Evolutionary conservation across 129 eudicot species (phyloP).

Genomic region (Ambrosia trifida): DNA sequence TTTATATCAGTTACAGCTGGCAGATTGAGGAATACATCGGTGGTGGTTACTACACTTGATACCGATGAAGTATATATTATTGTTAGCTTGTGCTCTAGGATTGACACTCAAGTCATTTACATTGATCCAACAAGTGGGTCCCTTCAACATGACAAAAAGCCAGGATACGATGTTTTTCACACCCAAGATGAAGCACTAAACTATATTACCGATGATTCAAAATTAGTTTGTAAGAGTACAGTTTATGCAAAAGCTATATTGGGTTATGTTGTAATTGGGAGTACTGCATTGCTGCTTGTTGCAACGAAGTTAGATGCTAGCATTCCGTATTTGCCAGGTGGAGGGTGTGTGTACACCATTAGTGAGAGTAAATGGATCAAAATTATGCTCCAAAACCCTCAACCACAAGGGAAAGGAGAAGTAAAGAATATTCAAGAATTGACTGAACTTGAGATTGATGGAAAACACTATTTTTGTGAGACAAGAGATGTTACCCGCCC

Average conservation of each 20-base stretch:
- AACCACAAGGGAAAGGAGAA: slow-evolving; percentile 89
- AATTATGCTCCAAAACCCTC: slow-evolving; percentile 66
- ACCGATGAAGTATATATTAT: slow-evolving; percentile 71
- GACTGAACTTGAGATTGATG: slow-evolving; percentile 87
- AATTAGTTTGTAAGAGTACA: slow-evolving; percentile 52
- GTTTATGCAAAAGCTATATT: slow-evolving; percentile 77
- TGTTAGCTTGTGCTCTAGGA: slow-evolving; percentile 60
- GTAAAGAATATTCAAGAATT: slow-evolving; percentile 76
- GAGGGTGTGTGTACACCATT: slow-evolving; percentile 78
- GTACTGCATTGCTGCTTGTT: slow-evolving; percentile 61
- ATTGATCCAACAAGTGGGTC: slow-evolving; percentile 89
- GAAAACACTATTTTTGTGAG: slow-evolving; percentile 89
- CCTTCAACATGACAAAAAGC: slow-evolving; percentile 56
- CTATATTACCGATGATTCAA: slow-evolving; percentile 69
- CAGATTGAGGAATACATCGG: slow-evolving; percentile 63
- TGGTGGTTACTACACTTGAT: slow-evolving; percentile 65
- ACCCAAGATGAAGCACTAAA: slow-evolving; percentile 85
- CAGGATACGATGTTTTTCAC: slow-evolving; percentile 63
- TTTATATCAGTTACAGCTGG: slow-evolving; percentile 36
- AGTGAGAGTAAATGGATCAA: slow-evolving; percentile 87
- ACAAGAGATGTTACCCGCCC: slow-evolving; percentile 82
- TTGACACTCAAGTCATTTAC: slow-evolving; percentile 82
- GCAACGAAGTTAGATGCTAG: slow-evolving; percentile 79
- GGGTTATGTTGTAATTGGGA: slow-evolving; percentile 83
- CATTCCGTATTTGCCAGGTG: slow-evolving; percentile 85